A percentile compares a stretch with the other conserved stretches of the same genome.
Conservation (phyloP, 1,284 basidiomycete species). For the Cutaneotrichosporon curvatum region DNA sequence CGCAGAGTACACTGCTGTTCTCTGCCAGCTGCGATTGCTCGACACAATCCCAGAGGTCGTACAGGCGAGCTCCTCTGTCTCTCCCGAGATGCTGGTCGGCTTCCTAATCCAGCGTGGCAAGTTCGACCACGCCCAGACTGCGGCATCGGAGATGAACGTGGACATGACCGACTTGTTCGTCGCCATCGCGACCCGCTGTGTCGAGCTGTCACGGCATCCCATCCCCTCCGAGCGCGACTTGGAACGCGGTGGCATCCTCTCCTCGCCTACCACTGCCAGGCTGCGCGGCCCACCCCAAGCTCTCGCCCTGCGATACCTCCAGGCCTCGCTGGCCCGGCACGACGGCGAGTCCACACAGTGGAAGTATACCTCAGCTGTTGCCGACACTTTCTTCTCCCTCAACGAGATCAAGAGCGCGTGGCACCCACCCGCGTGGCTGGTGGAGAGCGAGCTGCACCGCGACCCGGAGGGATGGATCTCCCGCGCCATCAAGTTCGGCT, state of each 20-base stretch:
- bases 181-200: constrained; percentile 68
- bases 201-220: constrained; percentile 56
- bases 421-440: constrained; percentile 69
- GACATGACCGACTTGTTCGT: constrained; percentile 84
- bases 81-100: constrained; percentile 67
- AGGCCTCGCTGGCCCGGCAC: constrained; percentile 67
- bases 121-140: constrained; percentile 71
- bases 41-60: constrained; percentile 54
- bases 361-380: constrained; percentile 64
- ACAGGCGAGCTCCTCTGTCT: constrained; percentile 55
- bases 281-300: constrained; percentile 76
- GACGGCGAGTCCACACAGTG: constrained; percentile 67
- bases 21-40: constrained; percentile 70
- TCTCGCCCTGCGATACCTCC: constrained; percentile 81
- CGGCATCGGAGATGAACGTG: constrained; percentile 66
- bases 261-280: constrained; percentile 63
- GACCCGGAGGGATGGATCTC: constrained; percentile 32
- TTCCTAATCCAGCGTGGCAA: constrained; percentile 70
- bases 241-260: constrained; percentile 51
- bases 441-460: constrained; percentile 49
- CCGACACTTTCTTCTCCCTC: constrained; percentile 66
- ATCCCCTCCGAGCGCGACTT: no score
- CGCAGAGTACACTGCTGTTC: constrained; percentile 72
- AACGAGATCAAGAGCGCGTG: constrained; percentile 48
- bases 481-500: constrained; percentile 59